Percentiles rank a stretch among this genome's conserved stretches.
Conservation (phyloP, 495 filamentous ascomycete species). For the Xylaria grammica region DNA sequence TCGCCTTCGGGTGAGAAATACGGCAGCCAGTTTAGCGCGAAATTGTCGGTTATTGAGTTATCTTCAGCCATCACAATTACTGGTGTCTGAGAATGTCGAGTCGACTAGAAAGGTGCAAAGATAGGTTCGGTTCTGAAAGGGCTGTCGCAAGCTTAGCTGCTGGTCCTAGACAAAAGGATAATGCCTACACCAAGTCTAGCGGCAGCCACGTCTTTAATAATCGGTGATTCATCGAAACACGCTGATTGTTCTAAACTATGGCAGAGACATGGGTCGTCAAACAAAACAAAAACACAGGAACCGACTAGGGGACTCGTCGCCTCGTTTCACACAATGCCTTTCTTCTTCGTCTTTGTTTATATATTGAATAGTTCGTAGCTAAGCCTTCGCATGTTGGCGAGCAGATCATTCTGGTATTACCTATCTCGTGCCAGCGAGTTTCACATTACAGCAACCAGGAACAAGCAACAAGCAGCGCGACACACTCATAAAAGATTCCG, state of each 20-base stretch:
- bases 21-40: constrained; percentile 8
- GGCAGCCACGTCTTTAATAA: neutral
- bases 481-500: too few relatives aligned
- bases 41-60: neutral
- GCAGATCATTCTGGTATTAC: too few relatives aligned
- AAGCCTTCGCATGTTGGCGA: too few relatives aligned
- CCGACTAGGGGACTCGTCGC: too few relatives aligned
- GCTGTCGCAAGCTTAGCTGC: neutral
- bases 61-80: neutral
- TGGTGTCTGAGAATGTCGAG: neutral
- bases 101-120: neutral
- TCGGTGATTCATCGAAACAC: neutral
- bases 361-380: too few relatives aligned
- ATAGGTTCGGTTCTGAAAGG: neutral
- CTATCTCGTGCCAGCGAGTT: too few relatives aligned
- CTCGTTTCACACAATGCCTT: constrained; percentile 7
- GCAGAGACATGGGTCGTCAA: neutral
- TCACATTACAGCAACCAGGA: too few relatives aligned
- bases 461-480: too few relatives aligned
- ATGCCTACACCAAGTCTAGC: neutral
- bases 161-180: neutral
- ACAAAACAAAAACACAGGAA: neutral
- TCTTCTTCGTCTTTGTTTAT: neutral
- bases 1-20: neutral
- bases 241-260: neutral